A percentile compares a stretch with the other conserved stretches of the same genome.
Evolutionary conservation across 192 early-diverging fungal genomes (phyloP).

Genomic region (Entomortierella beljakovae): DNA sequence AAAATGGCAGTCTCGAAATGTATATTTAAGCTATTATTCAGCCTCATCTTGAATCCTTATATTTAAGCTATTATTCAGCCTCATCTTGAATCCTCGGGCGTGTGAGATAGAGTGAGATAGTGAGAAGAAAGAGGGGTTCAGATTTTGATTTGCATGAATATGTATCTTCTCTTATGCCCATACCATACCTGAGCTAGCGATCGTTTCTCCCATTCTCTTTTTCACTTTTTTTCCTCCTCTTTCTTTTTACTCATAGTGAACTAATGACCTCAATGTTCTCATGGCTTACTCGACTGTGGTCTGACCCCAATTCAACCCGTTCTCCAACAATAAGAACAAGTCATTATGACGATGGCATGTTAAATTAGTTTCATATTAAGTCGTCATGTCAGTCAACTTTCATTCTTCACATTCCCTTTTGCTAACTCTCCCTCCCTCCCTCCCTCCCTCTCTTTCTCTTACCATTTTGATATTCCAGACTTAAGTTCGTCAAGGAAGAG

Average conservation of each 20-base stretch:
- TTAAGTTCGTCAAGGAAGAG: not conserved
- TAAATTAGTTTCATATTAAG: no score
- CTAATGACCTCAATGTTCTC: not conserved
- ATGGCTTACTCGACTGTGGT: conserved; percentile 1
- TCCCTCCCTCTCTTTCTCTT: not conserved
- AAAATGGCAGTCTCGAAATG: no score
- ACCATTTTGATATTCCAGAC: not conserved
- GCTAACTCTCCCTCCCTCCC: no score
- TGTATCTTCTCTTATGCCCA: not conserved
- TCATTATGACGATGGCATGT: conserved; percentile 3
- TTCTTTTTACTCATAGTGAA: not conserved
- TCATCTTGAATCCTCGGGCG: no score
- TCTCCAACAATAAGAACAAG: not conserved
- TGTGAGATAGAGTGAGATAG: no score
- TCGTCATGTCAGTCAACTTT: no score
- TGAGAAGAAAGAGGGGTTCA: no score
- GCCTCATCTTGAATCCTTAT: no score
- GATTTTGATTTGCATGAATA: no score
- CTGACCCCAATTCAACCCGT: not conserved
- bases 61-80: no score
- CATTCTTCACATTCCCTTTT: no score
- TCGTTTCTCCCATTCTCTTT: not conserved
- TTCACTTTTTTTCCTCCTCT: not conserved
- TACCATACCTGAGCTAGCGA: not conserved
- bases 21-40: no score